phyloP scores from a whole-genome alignment of 179 eudicot genomes.

The Gypsophila paniculata region DNA sequence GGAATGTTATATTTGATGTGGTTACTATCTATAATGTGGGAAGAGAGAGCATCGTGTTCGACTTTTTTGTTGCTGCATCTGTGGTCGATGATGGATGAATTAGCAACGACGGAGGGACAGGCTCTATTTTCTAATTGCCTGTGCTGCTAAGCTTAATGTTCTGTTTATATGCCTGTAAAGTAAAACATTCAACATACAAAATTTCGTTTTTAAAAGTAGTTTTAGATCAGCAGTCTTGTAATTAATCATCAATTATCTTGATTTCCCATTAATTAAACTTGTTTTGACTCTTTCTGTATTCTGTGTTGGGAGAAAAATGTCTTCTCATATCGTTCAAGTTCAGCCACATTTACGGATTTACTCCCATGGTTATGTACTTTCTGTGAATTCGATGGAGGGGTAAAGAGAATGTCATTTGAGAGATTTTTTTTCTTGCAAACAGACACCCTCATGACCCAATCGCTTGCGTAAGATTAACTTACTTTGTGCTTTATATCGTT shows the following conservation, averaged over 20 bases:
- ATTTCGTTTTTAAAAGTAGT: neutral
- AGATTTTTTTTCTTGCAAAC: neutral
- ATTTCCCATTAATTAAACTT: neutral
- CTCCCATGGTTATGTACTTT: neutral
- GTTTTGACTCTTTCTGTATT: neutral
- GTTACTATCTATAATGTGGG: too few relatives aligned
- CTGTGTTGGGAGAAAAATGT: neutral
- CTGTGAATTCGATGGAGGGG: neutral
- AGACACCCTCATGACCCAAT: neutral
- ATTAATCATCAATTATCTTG: neutral
- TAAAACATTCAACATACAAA: neutral
- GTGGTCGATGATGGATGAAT: too few relatives aligned
- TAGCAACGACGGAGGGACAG: too few relatives aligned
- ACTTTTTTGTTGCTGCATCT: too few relatives aligned
- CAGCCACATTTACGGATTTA: neutral
- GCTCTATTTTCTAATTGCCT: neutral
- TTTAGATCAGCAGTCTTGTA: constrained; percentile 6
- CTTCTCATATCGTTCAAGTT: neutral
- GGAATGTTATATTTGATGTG: too few relatives aligned
- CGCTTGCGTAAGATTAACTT: neutral
- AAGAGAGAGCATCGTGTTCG: too few relatives aligned
- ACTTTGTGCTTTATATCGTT: neutral
- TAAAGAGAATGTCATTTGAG: neutral
- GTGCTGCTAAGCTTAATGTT: neutral
- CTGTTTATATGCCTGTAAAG: neutral